phyloP scores from a whole-genome alignment of 202 grass and related monocot species.

The Zoysia matrella region DNA sequence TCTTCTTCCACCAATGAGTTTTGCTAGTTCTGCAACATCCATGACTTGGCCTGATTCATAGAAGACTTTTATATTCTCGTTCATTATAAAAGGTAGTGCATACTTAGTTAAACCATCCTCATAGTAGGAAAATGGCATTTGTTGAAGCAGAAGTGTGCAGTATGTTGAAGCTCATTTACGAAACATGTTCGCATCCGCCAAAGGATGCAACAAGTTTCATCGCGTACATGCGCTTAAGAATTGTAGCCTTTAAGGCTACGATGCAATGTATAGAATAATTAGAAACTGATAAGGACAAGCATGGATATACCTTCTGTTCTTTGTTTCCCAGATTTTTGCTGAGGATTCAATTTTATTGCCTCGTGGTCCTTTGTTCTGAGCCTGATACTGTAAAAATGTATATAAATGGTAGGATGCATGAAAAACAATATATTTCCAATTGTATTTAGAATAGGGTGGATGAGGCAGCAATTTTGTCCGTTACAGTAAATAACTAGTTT shows the following conservation, averaged over 20 bases:
- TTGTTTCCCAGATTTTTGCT: neutral
- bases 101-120: no score
- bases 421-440: neutral
- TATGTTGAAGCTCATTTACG: neutral
- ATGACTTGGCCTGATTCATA: conserved; percentile 12
- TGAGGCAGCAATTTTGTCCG: neutral
- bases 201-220: neutral
- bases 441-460: neutral
- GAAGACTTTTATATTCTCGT: neutral
- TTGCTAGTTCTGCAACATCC: neutral
- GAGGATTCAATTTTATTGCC: neutral
- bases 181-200: neutral
- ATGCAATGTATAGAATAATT: neutral
- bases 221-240: neutral
- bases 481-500: neutral
- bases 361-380: neutral
- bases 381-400: neutral
- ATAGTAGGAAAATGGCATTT: no score
- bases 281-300: neutral
- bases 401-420: neutral
- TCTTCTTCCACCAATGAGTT: neutral
- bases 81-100: neutral
- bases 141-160: no score
- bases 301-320: neutral
- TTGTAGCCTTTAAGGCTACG: neutral